Base-by-base conservation (phyloP, 768 basidiomycete species). In the Phylloporus sp. region DNA sequence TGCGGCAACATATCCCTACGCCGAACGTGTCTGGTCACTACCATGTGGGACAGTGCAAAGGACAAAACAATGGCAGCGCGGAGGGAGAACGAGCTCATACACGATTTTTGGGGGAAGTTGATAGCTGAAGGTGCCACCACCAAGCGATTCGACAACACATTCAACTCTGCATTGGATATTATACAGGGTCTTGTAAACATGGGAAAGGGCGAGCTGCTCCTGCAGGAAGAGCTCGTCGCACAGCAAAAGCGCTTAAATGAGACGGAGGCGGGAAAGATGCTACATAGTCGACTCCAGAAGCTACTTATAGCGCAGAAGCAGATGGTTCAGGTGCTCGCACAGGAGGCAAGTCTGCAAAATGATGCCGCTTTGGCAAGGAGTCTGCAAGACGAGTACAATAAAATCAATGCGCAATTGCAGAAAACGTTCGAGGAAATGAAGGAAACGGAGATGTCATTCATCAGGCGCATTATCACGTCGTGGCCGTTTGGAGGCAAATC, bases 381-480 rank as follows among this genome's bases (percentile, higher is more conserved):
- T 28, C 26, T 61, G 13, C 49, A 37, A 10, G 42, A 43, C 9
- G 53, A 61, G n/a, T 50, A 36, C n/a, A 41, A 54, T 0, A 53
- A 46, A 22, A 15, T 50, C 6, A 53, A 50, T 17, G 10, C 4
- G 0, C 44, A 41, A 27, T 34, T 59, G 10, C 48, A 55, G 27
- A 41, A 28, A 17, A 61, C 59, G 24, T 61, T 61, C 6, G 55
- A 55, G 17, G 46, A 61, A 9, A 61, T 60, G 33, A 49, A 37
- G 21, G 23, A 20, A 21, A 46, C 59, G 56, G 58, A 50, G 27
- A 52, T 60, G 3, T 35, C 58, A 4, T 5, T 54, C 14, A 1
- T 10, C 10, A 50, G 58, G 38, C 42, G 59, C 1, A 28, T 57
- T 8, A 6, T 20, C 9, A n/a, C n/a, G n/a, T 22, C 54, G 26